Percentiles rank a stretch among this genome's conserved stretches.
phyloP scores from a whole-genome alignment of 2,329 filamentous ascomycete species.

The Erysiphe pulchra region DNA sequence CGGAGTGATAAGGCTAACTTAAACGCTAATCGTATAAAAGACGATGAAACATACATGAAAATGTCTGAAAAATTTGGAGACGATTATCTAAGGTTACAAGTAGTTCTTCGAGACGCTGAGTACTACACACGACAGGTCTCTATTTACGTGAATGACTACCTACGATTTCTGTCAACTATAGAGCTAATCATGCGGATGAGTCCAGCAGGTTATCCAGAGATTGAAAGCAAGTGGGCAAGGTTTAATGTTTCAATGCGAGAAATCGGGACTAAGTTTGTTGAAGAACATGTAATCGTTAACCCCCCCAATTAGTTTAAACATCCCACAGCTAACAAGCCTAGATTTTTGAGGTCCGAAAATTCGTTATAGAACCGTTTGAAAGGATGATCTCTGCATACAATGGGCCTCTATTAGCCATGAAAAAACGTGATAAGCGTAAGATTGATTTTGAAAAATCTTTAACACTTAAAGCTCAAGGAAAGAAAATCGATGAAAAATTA shows the following conservation, averaged over 20 bases:
- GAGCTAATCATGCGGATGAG: conserved; percentile 61
- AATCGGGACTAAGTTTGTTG: conserved; percentile 56
- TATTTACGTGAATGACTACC: conserved; percentile 56
- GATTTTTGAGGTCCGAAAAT: conserved; percentile 44
- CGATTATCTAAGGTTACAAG: conserved; percentile 75
- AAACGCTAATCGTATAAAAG: conserved; percentile 43
- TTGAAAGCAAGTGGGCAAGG: conserved; percentile 83
- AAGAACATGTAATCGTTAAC: conserved; percentile 40
- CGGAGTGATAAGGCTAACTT: conserved; percentile 25
- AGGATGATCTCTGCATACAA: conserved; percentile 56
- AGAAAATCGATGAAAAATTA: conserved; percentile 70
- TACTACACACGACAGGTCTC: conserved; percentile 66
- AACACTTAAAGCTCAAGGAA: conserved; percentile 51
- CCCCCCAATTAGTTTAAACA: conserved; percentile 1
- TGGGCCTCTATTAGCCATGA: conserved; percentile 69
- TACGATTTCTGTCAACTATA: conserved; percentile 57
- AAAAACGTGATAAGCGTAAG: conserved; percentile 81
- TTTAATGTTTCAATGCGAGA: conserved; percentile 75
- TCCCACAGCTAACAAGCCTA: conserved; percentile 10
- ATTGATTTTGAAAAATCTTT: conserved; percentile 68
- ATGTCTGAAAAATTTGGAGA: conserved; percentile 72
- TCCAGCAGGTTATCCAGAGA: conserved; percentile 50
- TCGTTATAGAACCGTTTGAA: conserved; percentile 66
- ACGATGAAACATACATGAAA: conserved; percentile 60
- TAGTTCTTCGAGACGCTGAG: conserved; percentile 71